Evolutionary conservation across 805 yeast species (phyloP).

Genomic region (Teunomyces atbi): DNA sequence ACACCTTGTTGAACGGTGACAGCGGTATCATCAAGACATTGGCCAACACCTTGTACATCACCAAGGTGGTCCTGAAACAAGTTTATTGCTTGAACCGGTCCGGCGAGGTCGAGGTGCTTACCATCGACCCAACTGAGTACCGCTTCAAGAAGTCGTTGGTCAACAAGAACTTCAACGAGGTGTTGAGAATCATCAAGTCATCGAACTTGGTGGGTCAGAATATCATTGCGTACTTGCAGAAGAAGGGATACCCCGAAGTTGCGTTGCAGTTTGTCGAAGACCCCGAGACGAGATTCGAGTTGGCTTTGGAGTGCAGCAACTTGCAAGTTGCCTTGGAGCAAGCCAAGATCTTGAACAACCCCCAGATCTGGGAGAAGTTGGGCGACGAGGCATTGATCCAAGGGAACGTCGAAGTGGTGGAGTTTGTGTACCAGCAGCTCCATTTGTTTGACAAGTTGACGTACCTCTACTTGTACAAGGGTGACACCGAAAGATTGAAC

Average conservation of each 20-base stretch:
- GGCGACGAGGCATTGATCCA: constrained; percentile 85
- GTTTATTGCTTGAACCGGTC: constrained; percentile 82
- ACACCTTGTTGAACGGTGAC: constrained; percentile 90
- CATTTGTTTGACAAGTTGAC: constrained; percentile 86
- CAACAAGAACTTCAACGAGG: constrained; percentile 87
- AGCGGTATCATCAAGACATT: constrained; percentile 91
- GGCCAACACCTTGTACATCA: constrained; percentile 81
- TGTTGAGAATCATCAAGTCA: constrained; percentile 78
- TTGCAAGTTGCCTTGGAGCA: constrained; percentile 82
- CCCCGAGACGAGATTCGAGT: constrained; percentile 91
- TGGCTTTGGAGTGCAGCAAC: constrained; percentile 93
- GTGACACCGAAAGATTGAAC: constrained; percentile 69
- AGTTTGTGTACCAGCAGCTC: constrained; percentile 83
- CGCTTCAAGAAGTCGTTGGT: constrained; percentile 92
- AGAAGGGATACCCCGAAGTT: constrained; percentile 95
- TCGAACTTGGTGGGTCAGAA: constrained; percentile 96
- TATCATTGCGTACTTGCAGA: constrained; percentile 90
- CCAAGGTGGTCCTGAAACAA: constrained; percentile 64
- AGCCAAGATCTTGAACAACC: constrained; percentile 72
- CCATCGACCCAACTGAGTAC: constrained; percentile 95
- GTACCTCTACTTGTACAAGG: constrained; percentile 81
- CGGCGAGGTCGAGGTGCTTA: constrained; percentile 75
- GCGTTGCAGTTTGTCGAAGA: constrained; percentile 97
- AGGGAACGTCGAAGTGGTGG: constrained; percentile 85
- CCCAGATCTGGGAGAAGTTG: constrained; percentile 73